phyloP scores from a whole-genome alignment of 176 grass and related monocot species.

The Cocos nucifera region DNA sequence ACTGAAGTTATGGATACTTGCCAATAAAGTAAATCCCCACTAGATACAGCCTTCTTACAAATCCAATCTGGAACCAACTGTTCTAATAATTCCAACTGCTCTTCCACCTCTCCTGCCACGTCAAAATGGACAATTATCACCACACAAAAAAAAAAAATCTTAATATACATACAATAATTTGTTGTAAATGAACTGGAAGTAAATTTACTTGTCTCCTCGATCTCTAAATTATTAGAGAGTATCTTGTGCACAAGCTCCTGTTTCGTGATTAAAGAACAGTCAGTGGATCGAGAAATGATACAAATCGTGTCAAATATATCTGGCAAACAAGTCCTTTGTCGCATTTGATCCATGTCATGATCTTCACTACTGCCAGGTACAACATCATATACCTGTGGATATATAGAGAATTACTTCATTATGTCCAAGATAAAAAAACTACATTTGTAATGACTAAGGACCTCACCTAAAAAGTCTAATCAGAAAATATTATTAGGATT shows the following conservation, averaged over 20 bases:
- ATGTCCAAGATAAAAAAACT: no score
- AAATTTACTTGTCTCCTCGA: constrained; percentile 64
- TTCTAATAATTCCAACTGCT: constrained; percentile 65
- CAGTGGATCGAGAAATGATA: constrained; percentile 48
- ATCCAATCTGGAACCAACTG: constrained; percentile 71
- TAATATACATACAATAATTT: not conserved
- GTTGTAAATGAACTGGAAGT: not conserved
- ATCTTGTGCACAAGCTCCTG: constrained; percentile 88
- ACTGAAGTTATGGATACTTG: constrained; percentile 19
- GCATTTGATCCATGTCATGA: constrained; percentile 18
- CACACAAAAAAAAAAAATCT: not conserved
- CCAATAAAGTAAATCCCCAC: constrained; percentile 77
- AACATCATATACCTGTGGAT: constrained; percentile 18
- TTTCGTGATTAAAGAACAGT: constrained; percentile 66
- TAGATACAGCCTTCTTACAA: constrained; percentile 39
- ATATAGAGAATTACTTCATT: no score
- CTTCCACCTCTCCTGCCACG: constrained; percentile 67
- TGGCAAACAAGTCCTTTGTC: constrained; percentile 23
- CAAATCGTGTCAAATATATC: constrained; percentile 69
- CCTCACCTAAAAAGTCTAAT: no score
- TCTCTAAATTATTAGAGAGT: constrained; percentile 80
- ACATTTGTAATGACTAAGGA: no score
- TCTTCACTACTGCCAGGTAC: constrained; percentile 4
- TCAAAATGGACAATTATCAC: constrained; percentile 13
- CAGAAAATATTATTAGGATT: no score